Evolutionary conservation across 495 filamentous ascomycete species (phyloP).

Genomic region (Penicillium atrosanguineum): DNA sequence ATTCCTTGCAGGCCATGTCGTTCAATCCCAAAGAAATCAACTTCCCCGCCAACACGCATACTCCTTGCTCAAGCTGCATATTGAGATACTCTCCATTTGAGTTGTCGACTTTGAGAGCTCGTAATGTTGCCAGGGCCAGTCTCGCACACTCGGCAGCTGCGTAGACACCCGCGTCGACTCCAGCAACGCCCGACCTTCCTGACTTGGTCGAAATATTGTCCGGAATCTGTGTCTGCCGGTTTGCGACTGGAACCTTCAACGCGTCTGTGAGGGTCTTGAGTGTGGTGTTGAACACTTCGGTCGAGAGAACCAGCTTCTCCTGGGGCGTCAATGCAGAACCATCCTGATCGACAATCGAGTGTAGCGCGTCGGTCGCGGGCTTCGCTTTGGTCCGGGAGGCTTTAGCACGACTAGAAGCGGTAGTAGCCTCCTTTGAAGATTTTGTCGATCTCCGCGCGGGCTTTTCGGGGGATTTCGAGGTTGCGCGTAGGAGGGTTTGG

Average conservation of each 20-base stretch:
- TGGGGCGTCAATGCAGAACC: constrained; percentile 48
- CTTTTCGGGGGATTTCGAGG: constrained; percentile 29
- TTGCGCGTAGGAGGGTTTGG: constrained; percentile 41
- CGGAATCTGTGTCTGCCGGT: constrained; percentile 12
- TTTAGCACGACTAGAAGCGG: constrained; percentile 32
- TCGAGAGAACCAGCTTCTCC: constrained; percentile 70
- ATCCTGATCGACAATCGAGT: constrained; percentile 33
- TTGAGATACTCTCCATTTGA: constrained; percentile 53
- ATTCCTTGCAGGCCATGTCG: constrained; percentile 73
- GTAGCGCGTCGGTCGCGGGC: constrained; percentile 22
- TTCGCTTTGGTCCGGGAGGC: constrained; percentile 35
- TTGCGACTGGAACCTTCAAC: constrained; percentile 45
- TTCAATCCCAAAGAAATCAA: constrained; percentile 70
- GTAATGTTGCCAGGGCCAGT: constrained; percentile 67
- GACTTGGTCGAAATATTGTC: constrained; percentile 50
- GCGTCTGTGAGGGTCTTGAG: constrained; percentile 73
- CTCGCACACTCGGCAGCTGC: constrained; percentile 71
- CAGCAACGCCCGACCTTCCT: constrained; percentile 19
- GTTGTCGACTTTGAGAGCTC: constrained; percentile 54
- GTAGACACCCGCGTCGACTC: constrained; percentile 30
- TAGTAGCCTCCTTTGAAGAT: constrained; percentile 16
- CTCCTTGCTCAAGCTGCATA: constrained; percentile 80
- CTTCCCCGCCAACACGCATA: constrained; percentile 71
- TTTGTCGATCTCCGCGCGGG: constrained; percentile 23
- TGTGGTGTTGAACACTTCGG: constrained; percentile 75